Evolutionary conservation across 495 filamentous ascomycete species (phyloP).

Genomic region (Penicillium robsamsonii): DNA sequence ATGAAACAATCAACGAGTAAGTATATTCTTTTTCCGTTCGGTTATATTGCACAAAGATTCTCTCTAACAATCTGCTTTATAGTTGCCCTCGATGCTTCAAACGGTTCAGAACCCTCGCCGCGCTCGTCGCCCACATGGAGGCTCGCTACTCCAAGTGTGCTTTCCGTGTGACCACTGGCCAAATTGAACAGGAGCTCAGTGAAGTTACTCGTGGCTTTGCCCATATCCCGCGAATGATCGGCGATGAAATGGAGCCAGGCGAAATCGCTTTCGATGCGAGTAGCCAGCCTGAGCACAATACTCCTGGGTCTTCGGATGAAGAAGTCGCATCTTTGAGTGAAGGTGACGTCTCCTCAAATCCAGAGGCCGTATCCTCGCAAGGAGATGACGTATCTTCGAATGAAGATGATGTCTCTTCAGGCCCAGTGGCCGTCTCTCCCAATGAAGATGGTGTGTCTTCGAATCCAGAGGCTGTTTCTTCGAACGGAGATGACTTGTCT

Average conservation of each 20-base stretch:
- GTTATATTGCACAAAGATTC: not conserved
- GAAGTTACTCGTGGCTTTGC: conserved; percentile 51
- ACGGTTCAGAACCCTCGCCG: conserved; percentile 40
- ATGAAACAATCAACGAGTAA: conserved; percentile 1
- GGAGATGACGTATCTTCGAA: not conserved
- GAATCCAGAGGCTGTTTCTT: not conserved
- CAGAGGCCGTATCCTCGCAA: not conserved
- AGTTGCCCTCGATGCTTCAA: conserved; percentile 47
- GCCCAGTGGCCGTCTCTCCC: not conserved
- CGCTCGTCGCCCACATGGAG: conserved; percentile 53
- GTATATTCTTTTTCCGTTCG: not conserved
- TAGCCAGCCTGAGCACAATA: not conserved
- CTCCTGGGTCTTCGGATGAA: not conserved
- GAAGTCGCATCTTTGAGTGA: not conserved
- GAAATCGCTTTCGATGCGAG: not conserved
- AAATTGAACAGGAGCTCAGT: conserved; percentile 43
- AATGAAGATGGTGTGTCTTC: not conserved
- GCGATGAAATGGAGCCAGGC: not conserved
- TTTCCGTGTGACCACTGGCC: conserved; percentile 28
- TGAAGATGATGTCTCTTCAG: not conserved
- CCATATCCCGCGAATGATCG: conserved; percentile 7
- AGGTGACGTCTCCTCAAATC: not conserved
- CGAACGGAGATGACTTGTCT: not conserved
- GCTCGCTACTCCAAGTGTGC: conserved; percentile 39
- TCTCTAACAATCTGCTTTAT: not conserved